Conservation (phyloP, 441 rosid genomes). For the Dalechampia spathulata region DNA sequence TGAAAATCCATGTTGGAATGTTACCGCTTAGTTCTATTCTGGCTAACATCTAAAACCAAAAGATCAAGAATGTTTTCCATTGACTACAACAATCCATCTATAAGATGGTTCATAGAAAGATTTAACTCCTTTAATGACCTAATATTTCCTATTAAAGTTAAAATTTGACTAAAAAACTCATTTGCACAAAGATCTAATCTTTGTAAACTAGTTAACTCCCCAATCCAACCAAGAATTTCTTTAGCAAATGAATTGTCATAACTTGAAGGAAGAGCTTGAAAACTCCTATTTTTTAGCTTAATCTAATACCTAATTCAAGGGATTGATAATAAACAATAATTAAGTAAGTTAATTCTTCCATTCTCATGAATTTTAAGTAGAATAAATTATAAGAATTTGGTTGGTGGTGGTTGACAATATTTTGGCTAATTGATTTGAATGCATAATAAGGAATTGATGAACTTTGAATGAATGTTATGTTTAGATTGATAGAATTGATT, state of each 20-base stretch:
- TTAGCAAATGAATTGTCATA: constrained; percentile 65
- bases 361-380: too few species aligned
- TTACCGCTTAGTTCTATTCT: constrained; percentile 56
- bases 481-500: too few species aligned
- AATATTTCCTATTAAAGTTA: constrained; percentile 47
- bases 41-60: constrained; percentile 56
- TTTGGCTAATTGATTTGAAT: too few species aligned
- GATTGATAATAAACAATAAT: too few species aligned
- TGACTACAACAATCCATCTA: constrained; percentile 52
- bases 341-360: too few species aligned
- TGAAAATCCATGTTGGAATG: constrained; percentile 65
- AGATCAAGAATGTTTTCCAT: constrained; percentile 37
- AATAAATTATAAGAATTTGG: too few species aligned
- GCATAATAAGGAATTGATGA: too few species aligned
- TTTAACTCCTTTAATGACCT: constrained; percentile 49
- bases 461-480: too few species aligned
- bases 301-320: too few species aligned
- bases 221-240: constrained; percentile 70
- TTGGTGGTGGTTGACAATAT: too few species aligned
- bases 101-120: constrained; percentile 59
- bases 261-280: too few species aligned
- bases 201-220: constrained; percentile 45
- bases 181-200: constrained; percentile 76
- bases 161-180: constrained; percentile 53
- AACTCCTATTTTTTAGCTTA: too few species aligned